phyloP scores from a whole-genome alignment of 306 rosid species.

The Ormosia emarginata region DNA sequence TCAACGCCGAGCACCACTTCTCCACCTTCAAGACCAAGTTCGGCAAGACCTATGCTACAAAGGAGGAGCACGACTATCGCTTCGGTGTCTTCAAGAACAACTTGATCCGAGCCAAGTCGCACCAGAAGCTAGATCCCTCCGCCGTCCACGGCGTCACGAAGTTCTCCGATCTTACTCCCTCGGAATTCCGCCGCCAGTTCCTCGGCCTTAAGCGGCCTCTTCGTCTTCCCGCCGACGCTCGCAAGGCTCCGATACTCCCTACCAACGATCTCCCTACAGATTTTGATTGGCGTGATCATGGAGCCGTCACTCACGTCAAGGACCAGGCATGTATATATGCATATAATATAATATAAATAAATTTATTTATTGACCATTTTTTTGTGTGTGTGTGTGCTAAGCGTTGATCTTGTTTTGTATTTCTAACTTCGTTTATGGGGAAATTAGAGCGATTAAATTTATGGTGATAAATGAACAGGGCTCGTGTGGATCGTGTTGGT shows the following conservation, averaged over 20 bases:
- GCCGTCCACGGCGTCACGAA: slow-evolving; percentile 80
- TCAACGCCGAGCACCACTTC: slow-evolving; percentile 65
- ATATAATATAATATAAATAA: no score
- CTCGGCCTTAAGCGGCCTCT: slow-evolving; percentile 68
- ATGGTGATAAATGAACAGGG: slow-evolving; percentile 42
- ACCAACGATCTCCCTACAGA: slow-evolving; percentile 62
- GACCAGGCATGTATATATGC: slow-evolving; percentile 43
- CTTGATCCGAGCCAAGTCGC: slow-evolving; percentile 56
- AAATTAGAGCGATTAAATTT: not conserved
- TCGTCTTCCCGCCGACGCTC: slow-evolving; percentile 56
- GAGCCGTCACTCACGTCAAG: slow-evolving; percentile 73
- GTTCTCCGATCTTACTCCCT: slow-evolving; percentile 81
- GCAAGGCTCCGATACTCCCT: slow-evolving; percentile 75
- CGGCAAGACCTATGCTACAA: slow-evolving; percentile 47
- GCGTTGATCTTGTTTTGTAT: not conserved
- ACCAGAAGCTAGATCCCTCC: slow-evolving; percentile 66
- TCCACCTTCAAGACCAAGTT: slow-evolving; percentile 60
- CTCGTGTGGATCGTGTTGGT: slow-evolving; percentile 86
- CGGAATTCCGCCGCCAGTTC: slow-evolving; percentile 55
- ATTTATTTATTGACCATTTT: no score
- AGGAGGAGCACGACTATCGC: slow-evolving; percentile 67
- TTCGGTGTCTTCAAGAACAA: slow-evolving; percentile 61
- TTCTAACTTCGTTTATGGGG: not conserved
- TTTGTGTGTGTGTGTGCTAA: not conserved
- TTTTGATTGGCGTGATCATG: slow-evolving; percentile 85